Base-by-base conservation (phyloP, 257 asterid genomes). In the Forsythia viridissima region DNA sequence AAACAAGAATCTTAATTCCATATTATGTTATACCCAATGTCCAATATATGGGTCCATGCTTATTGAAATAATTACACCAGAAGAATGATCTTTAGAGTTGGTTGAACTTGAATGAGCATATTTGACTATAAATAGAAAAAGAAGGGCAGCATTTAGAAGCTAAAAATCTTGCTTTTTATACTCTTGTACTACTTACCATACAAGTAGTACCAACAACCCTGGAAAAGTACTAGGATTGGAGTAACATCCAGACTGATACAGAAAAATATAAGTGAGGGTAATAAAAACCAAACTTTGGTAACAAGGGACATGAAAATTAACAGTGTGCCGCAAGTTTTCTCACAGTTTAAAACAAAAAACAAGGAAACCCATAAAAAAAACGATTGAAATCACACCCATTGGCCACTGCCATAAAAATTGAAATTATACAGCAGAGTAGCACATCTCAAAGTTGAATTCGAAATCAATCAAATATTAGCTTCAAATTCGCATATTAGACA, bases 371-470 rank as follows among this genome's bases (percentile, higher is more conserved):
- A 0, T 42, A 8, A 8, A 46, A 24, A 46, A 8, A 46, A 46
- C 15, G 15, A 46, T 46, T 8, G 34, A 30, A 30, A 30, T 30
- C 34, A 30, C 1, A 30, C 34, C 0, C 34, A 30, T 30, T 30
- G 34, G 34, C 34, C 34, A 1, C 34, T 30, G 34, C 2, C 6
- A 16, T 6, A 55, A 55, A 18, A 1, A 15, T 55, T 16, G 65
- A 55, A 18, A 55, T 55, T n/a, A 55, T 55, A 6, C 11, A n/a
- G 0, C 24, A 6, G 9, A 1, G 61, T 52, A 52, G 6, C 36
- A 46, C 15, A 78, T 39, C 18, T 52, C 72, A 30, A 43, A 76
- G 44, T 57, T 65, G 46, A 65, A 30, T 65, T 65, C 79, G 24
- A 76, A 76, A 76, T 24, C 43, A 30, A 44, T 40, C 39, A 71